phyloP scores from a whole-genome alignment of 306 rosid species.

The Prinsepia uniflora region DNA sequence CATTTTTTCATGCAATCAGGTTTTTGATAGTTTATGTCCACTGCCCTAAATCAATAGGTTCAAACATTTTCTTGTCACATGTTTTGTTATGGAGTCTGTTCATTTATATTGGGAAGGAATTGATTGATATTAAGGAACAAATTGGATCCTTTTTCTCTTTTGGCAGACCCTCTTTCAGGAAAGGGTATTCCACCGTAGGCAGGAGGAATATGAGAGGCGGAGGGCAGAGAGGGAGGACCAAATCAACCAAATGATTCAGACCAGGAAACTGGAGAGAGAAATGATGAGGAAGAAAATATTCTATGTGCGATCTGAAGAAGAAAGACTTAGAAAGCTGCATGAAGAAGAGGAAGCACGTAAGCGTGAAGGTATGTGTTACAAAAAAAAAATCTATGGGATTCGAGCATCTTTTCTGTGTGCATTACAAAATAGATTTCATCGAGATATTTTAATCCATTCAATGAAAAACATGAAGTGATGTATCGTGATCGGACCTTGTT shows the following conservation, averaged over 20 bases:
- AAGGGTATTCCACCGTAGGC: slow-evolving; percentile 56
- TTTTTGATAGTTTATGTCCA: not conserved
- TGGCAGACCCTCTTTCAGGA: slow-evolving; percentile 62
- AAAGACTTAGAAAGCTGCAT: slow-evolving; percentile 50
- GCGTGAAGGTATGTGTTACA: slow-evolving; percentile 56
- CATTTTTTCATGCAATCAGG: not conserved
- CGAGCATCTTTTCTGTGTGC: not conserved
- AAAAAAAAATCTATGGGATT: not conserved
- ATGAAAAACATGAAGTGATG: not conserved
- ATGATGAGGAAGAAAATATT: slow-evolving; percentile 66
- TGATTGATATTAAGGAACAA: not conserved
- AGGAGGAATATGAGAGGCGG: slow-evolving; percentile 61
- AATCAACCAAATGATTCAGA: slow-evolving; percentile 49
- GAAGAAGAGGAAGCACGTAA: slow-evolving; percentile 85
- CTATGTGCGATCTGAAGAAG: slow-evolving; percentile 74
- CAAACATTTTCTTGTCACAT: not conserved
- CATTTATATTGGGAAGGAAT: not conserved
- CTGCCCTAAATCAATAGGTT: not conserved
- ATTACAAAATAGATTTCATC: not conserved
- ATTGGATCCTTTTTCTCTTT: not conserved
- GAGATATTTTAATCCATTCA: not conserved
- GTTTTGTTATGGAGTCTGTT: not conserved
- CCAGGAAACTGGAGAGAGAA: slow-evolving; percentile 71
- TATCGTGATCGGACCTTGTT: not conserved
- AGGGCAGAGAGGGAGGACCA: slow-evolving; percentile 70